Percentiles rank a stretch among this genome's conserved stretches.
These are phyloP conservation scores for Kodamaea fukazawae DNA, from an alignment of 805 yeast genomes.

Conservation along the genomic window DNA sequence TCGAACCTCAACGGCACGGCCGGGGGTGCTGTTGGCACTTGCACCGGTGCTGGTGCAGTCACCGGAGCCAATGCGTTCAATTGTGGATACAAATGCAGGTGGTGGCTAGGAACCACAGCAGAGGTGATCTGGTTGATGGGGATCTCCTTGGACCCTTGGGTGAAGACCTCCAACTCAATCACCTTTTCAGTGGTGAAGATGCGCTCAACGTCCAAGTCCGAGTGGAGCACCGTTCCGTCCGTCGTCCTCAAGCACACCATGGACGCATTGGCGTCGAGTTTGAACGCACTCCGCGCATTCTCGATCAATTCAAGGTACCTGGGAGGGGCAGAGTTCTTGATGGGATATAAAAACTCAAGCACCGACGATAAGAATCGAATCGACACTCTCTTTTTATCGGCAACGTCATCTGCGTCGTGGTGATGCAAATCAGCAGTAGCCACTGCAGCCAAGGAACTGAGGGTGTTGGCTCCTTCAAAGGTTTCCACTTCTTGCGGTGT, in stretches of 20 bases:
- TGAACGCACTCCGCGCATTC: conserved; percentile 72
- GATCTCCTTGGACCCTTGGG: conserved; percentile 32
- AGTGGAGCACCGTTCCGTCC: conserved; percentile 24
- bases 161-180: conserved; percentile 38
- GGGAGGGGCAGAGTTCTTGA: conserved; percentile 72
- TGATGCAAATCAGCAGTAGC: conserved; percentile 26
- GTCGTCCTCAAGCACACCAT: conserved; percentile 28
- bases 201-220: conserved; percentile 40
- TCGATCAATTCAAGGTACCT: conserved; percentile 73
- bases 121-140: conserved; percentile 38
- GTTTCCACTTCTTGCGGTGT: conserved; percentile 7
- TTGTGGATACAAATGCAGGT: conserved; percentile 9
- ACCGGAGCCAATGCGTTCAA: not conserved
- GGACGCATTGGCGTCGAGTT: conserved; percentile 17
- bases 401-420: conserved; percentile 1
- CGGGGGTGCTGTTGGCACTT: conserved; percentile 15
- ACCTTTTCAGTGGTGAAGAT: conserved; percentile 28
- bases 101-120: conserved; percentile 23
- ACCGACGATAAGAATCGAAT: conserved; percentile 52
- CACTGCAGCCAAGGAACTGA: conserved; percentile 35
- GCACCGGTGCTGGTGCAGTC: not conserved
- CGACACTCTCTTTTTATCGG: conserved; percentile 28
- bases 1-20: conserved; percentile 2
- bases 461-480: conserved; percentile 10
- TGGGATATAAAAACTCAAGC: conserved; percentile 65